Evolutionary conservation across 1,139 yeast species (phyloP).

Genomic region (Lodderomyces parapsilosis): DNA sequence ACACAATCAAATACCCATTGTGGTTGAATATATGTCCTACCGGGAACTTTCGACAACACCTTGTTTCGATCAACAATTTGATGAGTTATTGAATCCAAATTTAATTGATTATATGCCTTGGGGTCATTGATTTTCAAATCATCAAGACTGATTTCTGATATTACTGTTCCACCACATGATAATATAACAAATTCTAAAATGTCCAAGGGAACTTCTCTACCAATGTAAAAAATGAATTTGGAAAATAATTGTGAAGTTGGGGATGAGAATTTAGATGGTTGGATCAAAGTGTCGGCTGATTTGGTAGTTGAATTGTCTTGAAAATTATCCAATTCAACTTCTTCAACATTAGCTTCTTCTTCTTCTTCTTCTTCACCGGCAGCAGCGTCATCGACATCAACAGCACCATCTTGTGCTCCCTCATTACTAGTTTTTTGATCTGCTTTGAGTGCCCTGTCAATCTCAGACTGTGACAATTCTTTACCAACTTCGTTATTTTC

Average conservation of each 20-base stretch:
- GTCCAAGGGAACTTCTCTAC: slow-evolving; percentile 95
- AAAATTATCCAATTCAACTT: slow-evolving; percentile 65
- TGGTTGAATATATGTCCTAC: slow-evolving; percentile 93
- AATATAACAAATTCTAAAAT: slow-evolving; percentile 84
- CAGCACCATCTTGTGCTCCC: too few species aligned
- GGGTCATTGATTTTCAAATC: slow-evolving; percentile 53
- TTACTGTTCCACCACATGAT: slow-evolving; percentile 82
- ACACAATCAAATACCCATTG: slow-evolving; percentile 97
- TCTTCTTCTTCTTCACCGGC: too few species aligned
- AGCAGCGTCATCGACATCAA: too few species aligned
- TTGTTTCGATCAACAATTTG: slow-evolving; percentile 94
- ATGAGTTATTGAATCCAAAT: slow-evolving; percentile 76
- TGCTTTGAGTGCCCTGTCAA: slow-evolving; percentile 51
- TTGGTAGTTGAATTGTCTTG: slow-evolving; percentile 49
- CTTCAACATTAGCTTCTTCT: slow-evolving; percentile 45
- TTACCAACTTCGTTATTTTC: slow-evolving; percentile 35
- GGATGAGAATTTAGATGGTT: slow-evolving; percentile 67
- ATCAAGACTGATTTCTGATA: slow-evolving; percentile 86
- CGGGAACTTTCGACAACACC: slow-evolving; percentile 72
- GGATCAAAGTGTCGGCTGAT: slow-evolving; percentile 74
- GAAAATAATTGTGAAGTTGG: slow-evolving; percentile 66
- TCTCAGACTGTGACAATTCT: slow-evolving; percentile 42
- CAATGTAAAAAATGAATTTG: slow-evolving; percentile 77
- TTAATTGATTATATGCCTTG: slow-evolving; percentile 45
- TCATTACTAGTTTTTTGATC: slow-evolving; percentile 38